Evolutionary conservation across 169 alveolate species (phyloP).

Genomic region (Babesia bigemina): DNA sequence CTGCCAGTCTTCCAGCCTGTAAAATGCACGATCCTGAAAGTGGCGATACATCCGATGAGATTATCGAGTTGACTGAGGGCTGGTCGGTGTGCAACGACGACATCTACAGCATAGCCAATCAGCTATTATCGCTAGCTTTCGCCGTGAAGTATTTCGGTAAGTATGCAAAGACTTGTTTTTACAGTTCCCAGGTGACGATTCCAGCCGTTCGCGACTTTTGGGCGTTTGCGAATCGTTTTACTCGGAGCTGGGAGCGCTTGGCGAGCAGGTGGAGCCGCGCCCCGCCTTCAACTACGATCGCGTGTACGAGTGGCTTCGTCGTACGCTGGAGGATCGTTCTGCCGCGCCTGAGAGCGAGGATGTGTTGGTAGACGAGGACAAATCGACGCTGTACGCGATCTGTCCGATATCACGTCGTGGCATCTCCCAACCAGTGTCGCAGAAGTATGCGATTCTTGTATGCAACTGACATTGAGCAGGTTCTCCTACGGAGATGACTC

Average conservation of each 20-base stretch:
- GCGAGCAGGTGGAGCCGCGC: slow-evolving; percentile 39
- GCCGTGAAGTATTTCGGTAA: slow-evolving; percentile 63
- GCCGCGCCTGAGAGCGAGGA: slow-evolving; percentile 67
- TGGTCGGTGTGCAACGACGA: slow-evolving; percentile 69
- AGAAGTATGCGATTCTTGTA: slow-evolving; percentile 42
- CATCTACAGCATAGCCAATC: slow-evolving; percentile 55
- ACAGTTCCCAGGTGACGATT: slow-evolving; percentile 21
- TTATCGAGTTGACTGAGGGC: slow-evolving; percentile 54
- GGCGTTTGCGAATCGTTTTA: slow-evolving; percentile 35
- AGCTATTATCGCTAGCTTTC: slow-evolving; percentile 52
- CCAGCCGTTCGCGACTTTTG: slow-evolving; percentile 16
- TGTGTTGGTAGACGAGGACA: slow-evolving; percentile 70
- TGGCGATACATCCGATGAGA: slow-evolving; percentile 20
- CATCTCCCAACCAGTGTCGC: slow-evolving; percentile 78
- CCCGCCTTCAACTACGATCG: slow-evolving; percentile 51
- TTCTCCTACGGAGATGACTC: slow-evolving; percentile 71
- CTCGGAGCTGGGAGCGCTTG: slow-evolving; percentile 42
- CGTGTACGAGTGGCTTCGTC: slow-evolving; percentile 14
- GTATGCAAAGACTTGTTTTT: not conserved
- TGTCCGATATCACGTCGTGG: slow-evolving; percentile 79
- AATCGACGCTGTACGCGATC: slow-evolving; percentile 63
- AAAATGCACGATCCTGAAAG: slow-evolving; percentile 24
- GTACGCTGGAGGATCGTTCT: slow-evolving; percentile 45
- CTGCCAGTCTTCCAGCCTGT: not conserved
- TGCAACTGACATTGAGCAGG: slow-evolving; percentile 18